These are phyloP conservation scores for Capsella rubella DNA, from an alignment of 441 rosid genomes.

Conservation along the genomic window DNA sequence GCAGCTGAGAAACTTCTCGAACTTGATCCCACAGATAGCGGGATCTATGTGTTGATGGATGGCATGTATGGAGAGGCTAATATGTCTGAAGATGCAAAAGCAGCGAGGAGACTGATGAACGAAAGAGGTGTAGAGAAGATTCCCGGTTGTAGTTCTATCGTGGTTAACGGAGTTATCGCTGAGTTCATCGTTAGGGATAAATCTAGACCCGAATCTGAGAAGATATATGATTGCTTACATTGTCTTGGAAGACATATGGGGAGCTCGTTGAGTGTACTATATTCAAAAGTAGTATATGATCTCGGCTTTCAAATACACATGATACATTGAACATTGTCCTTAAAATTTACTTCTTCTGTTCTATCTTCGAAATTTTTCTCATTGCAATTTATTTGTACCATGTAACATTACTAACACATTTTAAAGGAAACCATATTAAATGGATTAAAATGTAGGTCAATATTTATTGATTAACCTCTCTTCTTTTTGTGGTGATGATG, in stretches of 20 bases:
- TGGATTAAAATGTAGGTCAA: conserved; percentile 6
- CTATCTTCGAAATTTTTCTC: too few relatives aligned
- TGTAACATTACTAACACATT: neutral
- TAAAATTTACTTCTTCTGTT: too few relatives aligned
- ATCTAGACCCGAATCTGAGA: conserved; percentile 58
- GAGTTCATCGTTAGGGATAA: conserved; percentile 82
- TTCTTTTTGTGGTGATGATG: neutral
- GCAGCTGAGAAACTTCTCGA: conserved; percentile 79
- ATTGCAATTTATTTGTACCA: neutral
- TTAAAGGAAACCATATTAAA: neutral
- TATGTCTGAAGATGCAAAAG: conserved; percentile 74
- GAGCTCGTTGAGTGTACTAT: conserved; percentile 7
- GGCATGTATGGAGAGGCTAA: conserved; percentile 77
- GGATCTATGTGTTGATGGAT: conserved; percentile 77
- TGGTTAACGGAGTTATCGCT: conserved; percentile 62
- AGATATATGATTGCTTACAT: conserved; percentile 63
- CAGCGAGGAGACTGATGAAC: conserved; percentile 72
- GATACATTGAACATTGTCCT: too few relatives aligned
- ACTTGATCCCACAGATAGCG: conserved; percentile 80
- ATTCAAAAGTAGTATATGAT: neutral
- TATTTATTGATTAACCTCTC: neutral
- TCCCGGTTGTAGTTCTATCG: conserved; percentile 86
- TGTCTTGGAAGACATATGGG: conserved; percentile 56
- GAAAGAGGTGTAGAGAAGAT: conserved; percentile 79
- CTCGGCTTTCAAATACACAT: too few relatives aligned